Percentiles rank a stretch among this genome's conserved stretches.
These are phyloP conservation scores for Aspergillus quadrilineatus DNA, from an alignment of 2,329 filamentous ascomycete species.

Conservation along the genomic window DNA sequence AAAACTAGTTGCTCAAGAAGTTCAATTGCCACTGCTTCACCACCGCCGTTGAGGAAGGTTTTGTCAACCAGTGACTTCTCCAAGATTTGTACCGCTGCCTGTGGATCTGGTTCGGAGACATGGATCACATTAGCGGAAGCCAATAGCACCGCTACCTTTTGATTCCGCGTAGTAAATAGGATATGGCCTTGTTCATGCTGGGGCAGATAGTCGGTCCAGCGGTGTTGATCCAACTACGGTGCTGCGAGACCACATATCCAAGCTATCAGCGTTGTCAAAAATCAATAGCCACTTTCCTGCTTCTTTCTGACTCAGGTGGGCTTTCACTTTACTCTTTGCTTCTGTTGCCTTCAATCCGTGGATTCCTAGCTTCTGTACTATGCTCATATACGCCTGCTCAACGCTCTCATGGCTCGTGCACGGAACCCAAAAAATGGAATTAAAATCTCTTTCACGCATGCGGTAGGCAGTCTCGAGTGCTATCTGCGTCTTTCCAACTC, in stretches of 20 bases:
- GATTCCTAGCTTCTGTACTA: constrained; percentile 8
- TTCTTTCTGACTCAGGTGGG: constrained; percentile 13
- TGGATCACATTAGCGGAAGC: background rate
- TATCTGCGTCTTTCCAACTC: background rate
- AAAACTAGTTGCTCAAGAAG: constrained; percentile 23
- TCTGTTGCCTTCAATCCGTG: constrained; percentile 7
- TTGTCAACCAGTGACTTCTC: background rate
- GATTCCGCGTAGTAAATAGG: constrained; percentile 30
- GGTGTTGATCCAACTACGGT: background rate
- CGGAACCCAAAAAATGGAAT: constrained; percentile 32
- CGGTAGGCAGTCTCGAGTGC: background rate
- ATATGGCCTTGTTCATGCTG: constrained; percentile 23
- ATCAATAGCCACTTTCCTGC: constrained; percentile 25
- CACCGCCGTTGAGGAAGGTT: constrained; percentile 13
- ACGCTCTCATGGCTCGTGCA: constrained; percentile 22
- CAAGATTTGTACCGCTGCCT: background rate
- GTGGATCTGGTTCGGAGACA: background rate
- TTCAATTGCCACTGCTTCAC: background rate
- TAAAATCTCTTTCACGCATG: constrained; percentile 1
- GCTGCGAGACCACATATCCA: constrained; percentile 16
- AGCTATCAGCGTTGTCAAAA: constrained; percentile 26
- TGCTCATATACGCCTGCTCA: constrained; percentile 16
- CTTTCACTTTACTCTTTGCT: constrained; percentile 8
- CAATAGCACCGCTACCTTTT: constrained; percentile 20
- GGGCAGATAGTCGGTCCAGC: constrained; percentile 17